These are phyloP conservation scores for Hypoxylon sp. DNA, from an alignment of 2,329 filamentous ascomycete genomes.

Conservation along the genomic window DNA sequence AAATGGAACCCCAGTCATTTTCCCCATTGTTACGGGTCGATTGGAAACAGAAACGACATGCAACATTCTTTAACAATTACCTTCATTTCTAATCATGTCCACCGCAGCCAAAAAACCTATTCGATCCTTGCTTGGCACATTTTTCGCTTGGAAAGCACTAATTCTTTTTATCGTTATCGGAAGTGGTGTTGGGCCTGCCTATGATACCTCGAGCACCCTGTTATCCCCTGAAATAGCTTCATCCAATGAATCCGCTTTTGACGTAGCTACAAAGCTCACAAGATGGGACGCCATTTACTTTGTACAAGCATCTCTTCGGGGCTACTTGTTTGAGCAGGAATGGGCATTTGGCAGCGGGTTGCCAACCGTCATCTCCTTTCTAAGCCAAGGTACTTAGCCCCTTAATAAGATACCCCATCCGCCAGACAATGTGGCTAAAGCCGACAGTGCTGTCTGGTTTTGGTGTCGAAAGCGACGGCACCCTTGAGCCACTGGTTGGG, in stretches of 20 bases:
- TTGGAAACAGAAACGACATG: neutral
- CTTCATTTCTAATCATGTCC: slow-evolving; percentile 39
- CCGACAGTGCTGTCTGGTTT: slow-evolving; percentile 46
- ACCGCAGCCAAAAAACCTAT: slow-evolving; percentile 37
- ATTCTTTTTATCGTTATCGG: slow-evolving; percentile 72
- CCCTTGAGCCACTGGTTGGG: slow-evolving; percentile 66
- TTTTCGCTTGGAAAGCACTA: slow-evolving; percentile 75
- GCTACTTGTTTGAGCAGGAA: slow-evolving; percentile 83
- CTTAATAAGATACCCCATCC: neutral
- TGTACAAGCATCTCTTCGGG: slow-evolving; percentile 70
- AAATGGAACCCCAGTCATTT: neutral
- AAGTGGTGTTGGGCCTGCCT: slow-evolving; percentile 69
- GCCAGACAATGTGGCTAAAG: slow-evolving; percentile 14
- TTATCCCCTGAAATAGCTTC: slow-evolving; percentile 59
- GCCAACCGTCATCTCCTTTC: slow-evolving; percentile 58
- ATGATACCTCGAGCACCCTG: slow-evolving; percentile 81
- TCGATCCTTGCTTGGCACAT: slow-evolving; percentile 57
- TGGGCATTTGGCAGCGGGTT: slow-evolving; percentile 79
- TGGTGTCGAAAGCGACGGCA: slow-evolving; percentile 44
- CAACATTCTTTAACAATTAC: neutral
- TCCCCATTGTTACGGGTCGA: neutral
- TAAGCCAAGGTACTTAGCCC: slow-evolving; percentile 52
- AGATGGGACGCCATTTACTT: slow-evolving; percentile 90
- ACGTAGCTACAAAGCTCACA: slow-evolving; percentile 69
- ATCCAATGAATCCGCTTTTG: slow-evolving; percentile 51